Conservation (phyloP, 2,329 filamentous ascomycete species). For the Coniochaeta sp. region DNA sequence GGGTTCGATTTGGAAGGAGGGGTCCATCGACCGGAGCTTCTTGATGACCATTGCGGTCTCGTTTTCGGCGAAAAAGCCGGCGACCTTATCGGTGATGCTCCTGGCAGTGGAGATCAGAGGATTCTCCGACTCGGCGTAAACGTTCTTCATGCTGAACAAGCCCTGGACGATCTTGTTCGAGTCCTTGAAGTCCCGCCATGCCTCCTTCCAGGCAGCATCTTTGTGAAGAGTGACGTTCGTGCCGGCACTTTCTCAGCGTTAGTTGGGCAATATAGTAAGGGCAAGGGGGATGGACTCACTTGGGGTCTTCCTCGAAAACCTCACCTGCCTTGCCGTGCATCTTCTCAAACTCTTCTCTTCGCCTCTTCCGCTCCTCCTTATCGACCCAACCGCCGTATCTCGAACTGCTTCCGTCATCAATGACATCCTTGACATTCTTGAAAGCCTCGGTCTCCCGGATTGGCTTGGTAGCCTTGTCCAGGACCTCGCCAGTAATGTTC, state of each 20-base stretch:
- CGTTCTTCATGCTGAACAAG: slow-evolving; percentile 76
- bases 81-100: slow-evolving; percentile 86
- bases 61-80: slow-evolving; percentile 96
- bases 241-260: slow-evolving; percentile 60
- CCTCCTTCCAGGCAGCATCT: slow-evolving; percentile 94
- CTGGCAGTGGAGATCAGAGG: slow-evolving; percentile 87
- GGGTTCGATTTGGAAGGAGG: slow-evolving; percentile 86
- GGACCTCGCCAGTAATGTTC: slow-evolving; percentile 73
- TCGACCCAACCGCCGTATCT: slow-evolving; percentile 95
- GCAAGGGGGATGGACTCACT: slow-evolving; percentile 53
- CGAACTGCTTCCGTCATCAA: slow-evolving; percentile 94
- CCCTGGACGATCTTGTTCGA: slow-evolving; percentile 82
- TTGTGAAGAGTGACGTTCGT: slow-evolving; percentile 95
- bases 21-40: slow-evolving; percentile 94
- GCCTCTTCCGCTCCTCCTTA: slow-evolving; percentile 83
- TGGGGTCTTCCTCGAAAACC: slow-evolving; percentile 71
- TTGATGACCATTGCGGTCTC: slow-evolving; percentile 97
- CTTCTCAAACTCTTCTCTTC: slow-evolving; percentile 67
- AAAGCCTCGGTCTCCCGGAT: slow-evolving; percentile 91
- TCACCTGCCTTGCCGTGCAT: slow-evolving; percentile 46
- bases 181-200: slow-evolving; percentile 95
- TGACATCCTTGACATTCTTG: slow-evolving; percentile 90
- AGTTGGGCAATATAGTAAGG: slow-evolving; percentile 16
- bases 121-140: slow-evolving; percentile 96
- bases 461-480: slow-evolving; percentile 93